These are phyloP conservation scores for Pycnococcus provasolii DNA, from an alignment of 139 green algal species.

Conservation along the genomic window DNA sequence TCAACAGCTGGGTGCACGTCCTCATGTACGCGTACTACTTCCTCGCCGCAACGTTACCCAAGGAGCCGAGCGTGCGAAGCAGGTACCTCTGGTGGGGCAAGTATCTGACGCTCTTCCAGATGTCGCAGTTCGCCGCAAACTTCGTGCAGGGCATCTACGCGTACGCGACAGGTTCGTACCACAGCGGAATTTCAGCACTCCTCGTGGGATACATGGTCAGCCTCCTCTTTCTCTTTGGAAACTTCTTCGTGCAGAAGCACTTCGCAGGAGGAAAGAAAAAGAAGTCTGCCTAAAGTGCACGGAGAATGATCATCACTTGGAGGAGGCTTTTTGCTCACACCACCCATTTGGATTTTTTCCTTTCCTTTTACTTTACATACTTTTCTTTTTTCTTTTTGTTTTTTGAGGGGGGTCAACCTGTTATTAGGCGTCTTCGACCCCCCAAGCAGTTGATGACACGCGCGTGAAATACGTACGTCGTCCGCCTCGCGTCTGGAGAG, in stretches of 20 bases:
- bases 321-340: no score
- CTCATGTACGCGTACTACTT: conserved; percentile 66
- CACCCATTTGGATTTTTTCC: no score
- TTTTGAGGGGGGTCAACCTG: no score
- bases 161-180: conserved; percentile 32
- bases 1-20: conserved; percentile 61
- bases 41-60: conserved; percentile 40
- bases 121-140: conserved; percentile 41
- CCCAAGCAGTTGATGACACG: no score
- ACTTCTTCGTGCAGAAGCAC: conserved; percentile 48
- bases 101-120: conserved; percentile 53
- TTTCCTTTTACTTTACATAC: no score
- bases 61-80: conserved; percentile 30
- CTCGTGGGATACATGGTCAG: conserved; percentile 52
- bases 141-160: conserved; percentile 41
- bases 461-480: no score
- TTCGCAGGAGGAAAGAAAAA: background rate
- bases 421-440: no score
- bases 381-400: no score
- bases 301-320: no score
- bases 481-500: no score
- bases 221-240: conserved; percentile 42
- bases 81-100: conserved; percentile 63
- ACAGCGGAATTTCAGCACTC: conserved; percentile 36
- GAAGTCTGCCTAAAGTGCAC: no score